These are phyloP conservation scores for Elaeis oleifera DNA, from an alignment of 202 grass and related monocot species.

Conservation along the genomic window DNA sequence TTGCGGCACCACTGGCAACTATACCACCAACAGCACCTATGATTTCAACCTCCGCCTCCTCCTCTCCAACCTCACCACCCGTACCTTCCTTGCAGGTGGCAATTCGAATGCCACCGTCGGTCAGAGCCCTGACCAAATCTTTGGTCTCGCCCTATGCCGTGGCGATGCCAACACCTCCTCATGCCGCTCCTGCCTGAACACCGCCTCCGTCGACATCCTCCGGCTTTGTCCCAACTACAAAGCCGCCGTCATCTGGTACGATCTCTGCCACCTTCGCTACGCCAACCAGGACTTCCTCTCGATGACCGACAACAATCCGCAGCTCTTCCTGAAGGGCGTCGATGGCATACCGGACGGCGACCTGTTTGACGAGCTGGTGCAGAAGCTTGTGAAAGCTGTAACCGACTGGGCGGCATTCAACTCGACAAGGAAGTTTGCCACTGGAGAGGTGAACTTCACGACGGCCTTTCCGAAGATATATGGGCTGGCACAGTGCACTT, in stretches of 20 bases:
- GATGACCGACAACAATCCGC: no score
- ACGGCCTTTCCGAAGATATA: slow-evolving; percentile 21
- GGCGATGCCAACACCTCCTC: slow-evolving; percentile 31
- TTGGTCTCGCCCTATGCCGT: slow-evolving; percentile 49
- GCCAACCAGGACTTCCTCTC: no score
- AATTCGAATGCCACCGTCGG: slow-evolving; percentile 34
- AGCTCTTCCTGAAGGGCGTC: no score
- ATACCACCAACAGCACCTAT: slow-evolving; percentile 29
- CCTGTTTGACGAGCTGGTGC: no score
- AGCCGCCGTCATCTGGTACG: slow-evolving; percentile 25
- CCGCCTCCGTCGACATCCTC: slow-evolving; percentile 16
- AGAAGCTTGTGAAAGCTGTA: slow-evolving; percentile 23
- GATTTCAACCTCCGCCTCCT: slow-evolving; percentile 28
- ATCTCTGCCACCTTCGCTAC: slow-evolving; percentile 23
- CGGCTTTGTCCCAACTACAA: slow-evolving; percentile 23
- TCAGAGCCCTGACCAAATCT: slow-evolving; percentile 19
- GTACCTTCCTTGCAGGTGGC: neutral
- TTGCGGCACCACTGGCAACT: slow-evolving; percentile 11
- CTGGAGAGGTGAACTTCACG: neutral
- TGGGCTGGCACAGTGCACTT: slow-evolving; percentile 55
- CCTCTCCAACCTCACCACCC: slow-evolving; percentile 19
- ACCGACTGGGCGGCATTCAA: slow-evolving; percentile 26
- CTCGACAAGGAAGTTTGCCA: slow-evolving; percentile 18
- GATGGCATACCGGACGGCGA: no score
- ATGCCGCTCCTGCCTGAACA: slow-evolving; percentile 30